Evolutionary conservation across 2,329 filamentous ascomycete species (phyloP).

Genomic region (Lachnellula suecica): DNA sequence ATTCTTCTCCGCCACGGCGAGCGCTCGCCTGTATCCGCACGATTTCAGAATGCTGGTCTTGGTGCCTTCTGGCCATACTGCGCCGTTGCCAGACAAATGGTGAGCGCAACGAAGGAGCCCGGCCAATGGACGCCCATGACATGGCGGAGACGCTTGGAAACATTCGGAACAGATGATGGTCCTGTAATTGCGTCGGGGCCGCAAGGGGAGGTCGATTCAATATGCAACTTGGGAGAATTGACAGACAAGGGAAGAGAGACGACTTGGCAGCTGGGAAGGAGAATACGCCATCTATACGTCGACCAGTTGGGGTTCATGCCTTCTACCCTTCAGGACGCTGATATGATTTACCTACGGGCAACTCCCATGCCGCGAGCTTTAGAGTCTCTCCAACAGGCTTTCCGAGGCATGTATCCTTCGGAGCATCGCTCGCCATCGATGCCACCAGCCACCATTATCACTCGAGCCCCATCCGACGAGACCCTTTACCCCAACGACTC

Average conservation of each 20-base stretch:
- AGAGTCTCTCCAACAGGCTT: conserved; percentile 74
- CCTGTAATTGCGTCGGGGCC: conserved; percentile 69
- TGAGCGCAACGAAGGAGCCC: conserved; percentile 56
- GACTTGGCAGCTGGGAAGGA: conserved; percentile 66
- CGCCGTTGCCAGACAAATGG: conserved; percentile 70
- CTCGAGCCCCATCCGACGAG: conserved; percentile 66
- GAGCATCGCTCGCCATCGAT: conserved; percentile 49
- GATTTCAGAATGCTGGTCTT: conserved; percentile 79
- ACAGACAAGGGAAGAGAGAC: conserved; percentile 74
- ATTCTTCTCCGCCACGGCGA: conserved; percentile 78
- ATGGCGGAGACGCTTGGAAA: conserved; percentile 77
- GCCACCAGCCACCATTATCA: conserved; percentile 63
- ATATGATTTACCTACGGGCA: conserved; percentile 70
- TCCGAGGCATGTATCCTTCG: conserved; percentile 72
- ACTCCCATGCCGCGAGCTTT: conserved; percentile 75
- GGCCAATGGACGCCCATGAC: conserved; percentile 37
- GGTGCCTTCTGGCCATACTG: conserved; percentile 86
- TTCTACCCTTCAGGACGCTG: conserved; percentile 47
- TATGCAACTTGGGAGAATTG: conserved; percentile 78
- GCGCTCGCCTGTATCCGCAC: conserved; percentile 81
- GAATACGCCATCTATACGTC: conserved; percentile 71
- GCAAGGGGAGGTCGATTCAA: conserved; percentile 67
- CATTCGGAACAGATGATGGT: conserved; percentile 70
- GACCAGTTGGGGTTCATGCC: conserved; percentile 74
- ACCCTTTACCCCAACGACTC: conserved; percentile 78